Conservation (phyloP, 768 basidiomycete species). For the Serendipita indica region DNA sequence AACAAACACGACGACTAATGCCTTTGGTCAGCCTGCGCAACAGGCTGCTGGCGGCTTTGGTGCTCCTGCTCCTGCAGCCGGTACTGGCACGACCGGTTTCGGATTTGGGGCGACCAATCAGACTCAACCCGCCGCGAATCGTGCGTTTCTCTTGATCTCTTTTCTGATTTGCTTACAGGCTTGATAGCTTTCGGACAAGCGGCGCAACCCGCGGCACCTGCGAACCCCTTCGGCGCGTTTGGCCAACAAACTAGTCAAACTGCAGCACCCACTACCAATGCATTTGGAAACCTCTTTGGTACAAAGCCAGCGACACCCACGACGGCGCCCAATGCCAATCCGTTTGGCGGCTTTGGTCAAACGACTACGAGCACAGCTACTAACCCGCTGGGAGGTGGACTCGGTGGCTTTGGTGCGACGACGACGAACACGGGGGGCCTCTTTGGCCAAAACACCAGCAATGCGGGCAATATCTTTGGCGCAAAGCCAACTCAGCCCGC, state of each 20-base stretch:
- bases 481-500: slow-evolving; percentile 22
- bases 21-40: slow-evolving; percentile 35
- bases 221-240: slow-evolving; percentile 18
- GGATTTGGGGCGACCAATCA: not conserved
- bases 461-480: slow-evolving; percentile 17
- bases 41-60: slow-evolving; percentile 30
- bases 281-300: slow-evolving; percentile 19
- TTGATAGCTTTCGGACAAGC: slow-evolving; percentile 29
- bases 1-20: slow-evolving; percentile 11
- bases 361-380: not conserved
- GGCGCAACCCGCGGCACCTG: slow-evolving; percentile 21
- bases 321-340: slow-evolving; percentile 17
- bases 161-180: slow-evolving; percentile 15
- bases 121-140: slow-evolving; percentile 3
- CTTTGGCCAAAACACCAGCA: slow-evolving; percentile 19
- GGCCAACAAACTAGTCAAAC: slow-evolving; percentile 21
- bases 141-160: slow-evolving; percentile 13
- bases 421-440: not conserved
- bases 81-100: slow-evolving; percentile 12
- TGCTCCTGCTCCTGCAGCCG: slow-evolving; percentile 25
- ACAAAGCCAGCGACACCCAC: slow-evolving; percentile 18
- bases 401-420: not conserved
- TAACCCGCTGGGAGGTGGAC: not conserved
- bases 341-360: slow-evolving; percentile 22
- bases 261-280: slow-evolving; percentile 22